Percentiles rank a stretch among this genome's conserved stretches.
These are phyloP conservation scores for Telopea speciosissima DNA, from an alignment of 177 flowering plant species.

Conservation along the genomic window DNA sequence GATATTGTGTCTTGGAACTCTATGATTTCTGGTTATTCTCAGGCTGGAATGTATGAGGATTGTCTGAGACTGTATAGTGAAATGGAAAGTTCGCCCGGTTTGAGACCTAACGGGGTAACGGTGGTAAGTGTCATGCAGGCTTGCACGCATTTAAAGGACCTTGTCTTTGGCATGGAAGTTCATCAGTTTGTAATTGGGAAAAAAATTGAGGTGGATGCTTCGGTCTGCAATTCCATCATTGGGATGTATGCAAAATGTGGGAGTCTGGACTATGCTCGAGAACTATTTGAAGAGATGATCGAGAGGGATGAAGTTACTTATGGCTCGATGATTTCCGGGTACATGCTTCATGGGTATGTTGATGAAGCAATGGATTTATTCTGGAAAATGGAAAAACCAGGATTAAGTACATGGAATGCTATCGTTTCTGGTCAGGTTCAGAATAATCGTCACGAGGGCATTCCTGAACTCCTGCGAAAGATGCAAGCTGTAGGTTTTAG, in stretches of 20 bases:
- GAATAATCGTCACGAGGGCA: slow-evolving; percentile 39
- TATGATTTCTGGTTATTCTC: slow-evolving; percentile 74
- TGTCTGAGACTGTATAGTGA: slow-evolving; percentile 47
- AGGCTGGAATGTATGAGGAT: slow-evolving; percentile 50
- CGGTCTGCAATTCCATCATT: slow-evolving; percentile 50
- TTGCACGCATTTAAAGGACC: slow-evolving; percentile 62
- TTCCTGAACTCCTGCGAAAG: slow-evolving; percentile 35
- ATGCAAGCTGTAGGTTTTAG: slow-evolving; percentile 53
- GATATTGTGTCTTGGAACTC: slow-evolving; percentile 83
- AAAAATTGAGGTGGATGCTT: slow-evolving; percentile 43
- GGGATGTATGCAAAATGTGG: slow-evolving; percentile 79
- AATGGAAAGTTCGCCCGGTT: slow-evolving; percentile 32
- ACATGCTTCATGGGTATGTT: slow-evolving; percentile 69
- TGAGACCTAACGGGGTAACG: slow-evolving; percentile 51
- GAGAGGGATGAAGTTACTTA: slow-evolving; percentile 66
- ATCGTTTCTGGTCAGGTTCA: slow-evolving; percentile 70
- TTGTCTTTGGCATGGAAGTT: slow-evolving; percentile 55
- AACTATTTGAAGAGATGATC: slow-evolving; percentile 52
- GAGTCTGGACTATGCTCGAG: slow-evolving; percentile 64
- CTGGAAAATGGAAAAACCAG: slow-evolving; percentile 33
- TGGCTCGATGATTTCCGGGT: slow-evolving; percentile 59
- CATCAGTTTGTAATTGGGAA: slow-evolving; percentile 40
- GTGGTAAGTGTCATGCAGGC: slow-evolving; percentile 61
- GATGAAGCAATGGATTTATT: slow-evolving; percentile 62
- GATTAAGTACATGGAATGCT: slow-evolving; percentile 73